Base-by-base conservation (phyloP, 2,329 filamentous ascomycete genomes). In the Aspergillus hortae region DNA sequence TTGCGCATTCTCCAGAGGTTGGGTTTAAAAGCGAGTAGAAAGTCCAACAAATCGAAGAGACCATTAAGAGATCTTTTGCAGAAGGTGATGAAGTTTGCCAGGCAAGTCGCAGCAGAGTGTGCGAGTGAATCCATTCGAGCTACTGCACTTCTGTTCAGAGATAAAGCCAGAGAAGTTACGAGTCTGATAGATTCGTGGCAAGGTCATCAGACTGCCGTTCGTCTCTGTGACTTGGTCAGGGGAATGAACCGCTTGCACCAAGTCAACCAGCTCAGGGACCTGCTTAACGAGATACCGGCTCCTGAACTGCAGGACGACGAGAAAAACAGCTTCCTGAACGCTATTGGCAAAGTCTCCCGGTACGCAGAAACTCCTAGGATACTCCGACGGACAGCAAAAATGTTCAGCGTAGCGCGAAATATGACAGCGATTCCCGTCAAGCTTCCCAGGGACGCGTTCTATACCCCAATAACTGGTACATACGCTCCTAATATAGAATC, bases 291-390 rank as follows among this genome's bases (percentile, higher is more conserved):
- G 0, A 64, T 71, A 36, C 56, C 61, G 4, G 48, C 62, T 14
- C 27, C 23, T 4, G 36, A 54, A 6, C 62, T 19, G 54, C 32
- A 47, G 6, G 50, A 55, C 0, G 44, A 11, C 6, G 35, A 40
- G 11, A 57, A 48, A 41, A 19, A 19, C 9, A 66, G 59, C 41
- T 49, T 73, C 0, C 19, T 66, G 5, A 70, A 71, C 14, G 69
- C 66, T 19, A 45, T 76, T 1, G 45, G 15, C 1, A 75, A 74
- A 51, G 63, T 76, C 1, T 64, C 70, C 14, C 62, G 68, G 46
- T 77, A 76, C 41, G 56, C 58, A 14, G 65, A 73, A 38, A 62
- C 64, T 40, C 65, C 71, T n/a, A 52, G 57, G 9, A 62, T 66
- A 17, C 58, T 78, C 3, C 64, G 63, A 49, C 61, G 63, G 1